Percentiles rank a stretch among this genome's conserved stretches.
Evolutionary conservation across 1,284 basidiomycete genomes (phyloP).

Genomic region (Ustilago trichophora): DNA sequence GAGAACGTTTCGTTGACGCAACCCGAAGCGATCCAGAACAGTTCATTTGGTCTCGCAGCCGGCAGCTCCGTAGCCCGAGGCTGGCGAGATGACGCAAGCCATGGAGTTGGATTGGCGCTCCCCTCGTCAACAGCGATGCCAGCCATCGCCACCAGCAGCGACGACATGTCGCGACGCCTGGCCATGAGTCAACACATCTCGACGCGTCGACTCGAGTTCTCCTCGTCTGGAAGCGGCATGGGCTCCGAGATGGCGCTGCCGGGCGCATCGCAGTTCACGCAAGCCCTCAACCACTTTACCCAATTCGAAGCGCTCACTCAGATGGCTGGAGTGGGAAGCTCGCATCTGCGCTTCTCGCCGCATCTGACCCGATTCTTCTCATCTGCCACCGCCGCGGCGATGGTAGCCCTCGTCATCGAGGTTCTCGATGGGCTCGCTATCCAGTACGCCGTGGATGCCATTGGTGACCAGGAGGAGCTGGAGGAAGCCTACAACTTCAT

Average conservation of each 20-base stretch:
- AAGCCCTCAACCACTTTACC: conserved; percentile 58
- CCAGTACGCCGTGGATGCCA: conserved; percentile 43
- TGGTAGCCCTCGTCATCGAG: conserved; percentile 35
- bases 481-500: conserved; percentile 50
- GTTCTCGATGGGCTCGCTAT: conserved; percentile 49
- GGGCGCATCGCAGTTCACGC: conserved; percentile 57
- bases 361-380: conserved; percentile 65
- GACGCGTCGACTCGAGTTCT: conserved; percentile 34
- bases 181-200: conserved; percentile 56
- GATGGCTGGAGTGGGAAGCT: conserved; percentile 22
- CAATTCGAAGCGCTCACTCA: conserved; percentile 50
- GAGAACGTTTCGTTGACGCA: conserved; percentile 63
- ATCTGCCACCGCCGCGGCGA: conserved; percentile 28
- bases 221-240: conserved; percentile 22
- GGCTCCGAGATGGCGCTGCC: conserved; percentile 31
- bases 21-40: conserved; percentile 57
- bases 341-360: conserved; percentile 56
- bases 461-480: conserved; percentile 58
- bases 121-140: conserved; percentile 56
- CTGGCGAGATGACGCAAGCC: conserved; percentile 18
- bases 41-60: conserved; percentile 33
- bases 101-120: conserved; percentile 24
- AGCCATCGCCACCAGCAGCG: conserved; percentile 24
- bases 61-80: conserved; percentile 21
- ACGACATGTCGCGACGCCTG: conserved; percentile 42